phyloP scores from a whole-genome alignment of 345 rosid species.

The Brassica carinata region DNA sequence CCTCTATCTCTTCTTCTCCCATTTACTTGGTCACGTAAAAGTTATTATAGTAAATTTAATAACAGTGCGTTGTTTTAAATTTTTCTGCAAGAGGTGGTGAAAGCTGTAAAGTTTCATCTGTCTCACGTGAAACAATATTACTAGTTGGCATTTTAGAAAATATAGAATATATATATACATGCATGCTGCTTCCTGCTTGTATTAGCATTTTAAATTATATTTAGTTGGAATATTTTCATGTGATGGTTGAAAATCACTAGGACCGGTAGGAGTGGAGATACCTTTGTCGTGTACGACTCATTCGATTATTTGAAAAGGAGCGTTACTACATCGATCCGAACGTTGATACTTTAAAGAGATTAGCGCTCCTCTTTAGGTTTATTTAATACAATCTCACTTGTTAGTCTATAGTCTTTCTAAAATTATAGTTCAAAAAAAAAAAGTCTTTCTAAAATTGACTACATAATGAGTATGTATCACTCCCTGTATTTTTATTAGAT shows the following conservation, averaged over 20 bases:
- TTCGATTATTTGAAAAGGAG: background rate
- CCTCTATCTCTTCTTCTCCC: constrained; percentile 58
- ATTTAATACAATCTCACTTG: background rate
- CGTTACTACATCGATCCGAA: background rate
- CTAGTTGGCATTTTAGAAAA: background rate
- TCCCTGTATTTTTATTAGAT: too few relatives aligned
- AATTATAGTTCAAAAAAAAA: too few relatives aligned
- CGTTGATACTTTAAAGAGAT: background rate
- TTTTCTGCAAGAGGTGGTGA: constrained; percentile 23
- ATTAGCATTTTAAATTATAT: background rate
- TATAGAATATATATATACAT: background rate
- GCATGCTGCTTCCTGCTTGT: background rate
- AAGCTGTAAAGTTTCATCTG: constrained; percentile 31
- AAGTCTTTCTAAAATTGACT: background rate
- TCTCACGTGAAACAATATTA: constrained; percentile 24
- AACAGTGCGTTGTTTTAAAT: constrained; percentile 5
- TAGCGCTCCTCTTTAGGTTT: background rate
- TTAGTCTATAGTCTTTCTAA: background rate
- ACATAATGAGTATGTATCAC: background rate
- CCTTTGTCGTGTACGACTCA: constrained; percentile 4
- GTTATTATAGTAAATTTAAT: background rate
- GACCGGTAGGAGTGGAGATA: constrained; percentile 13
- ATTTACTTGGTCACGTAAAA: constrained; percentile 67
- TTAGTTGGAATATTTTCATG: constrained; percentile 3
- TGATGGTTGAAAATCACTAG: constrained; percentile 12